These are phyloP conservation scores for Amorphotheca resinae DNA, from an alignment of 495 filamentous ascomycete species.

Conservation along the genomic window DNA sequence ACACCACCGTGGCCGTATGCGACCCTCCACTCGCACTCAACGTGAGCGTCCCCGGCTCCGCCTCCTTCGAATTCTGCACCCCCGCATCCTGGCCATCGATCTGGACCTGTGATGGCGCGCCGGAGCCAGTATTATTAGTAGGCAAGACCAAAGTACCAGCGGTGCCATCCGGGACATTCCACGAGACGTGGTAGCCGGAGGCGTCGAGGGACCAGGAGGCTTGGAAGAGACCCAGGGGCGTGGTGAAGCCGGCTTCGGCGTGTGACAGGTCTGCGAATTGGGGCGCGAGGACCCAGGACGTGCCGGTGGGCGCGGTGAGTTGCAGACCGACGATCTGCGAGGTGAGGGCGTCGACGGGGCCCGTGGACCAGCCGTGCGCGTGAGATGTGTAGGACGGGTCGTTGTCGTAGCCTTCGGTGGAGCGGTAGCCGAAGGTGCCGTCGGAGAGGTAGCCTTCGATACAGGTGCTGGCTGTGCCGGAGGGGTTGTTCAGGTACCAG, in stretches of 20 bases:
- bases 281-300: constrained; percentile 42
- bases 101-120: not conserved
- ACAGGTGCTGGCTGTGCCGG: constrained; percentile 49
- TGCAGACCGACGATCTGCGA: constrained; percentile 47
- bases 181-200: constrained; percentile 13
- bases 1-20: not conserved
- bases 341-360: constrained; percentile 45
- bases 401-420: constrained; percentile 33
- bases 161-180: constrained; percentile 20
- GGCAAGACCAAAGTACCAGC: constrained; percentile 19
- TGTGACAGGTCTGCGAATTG: constrained; percentile 42
- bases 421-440: constrained; percentile 46
- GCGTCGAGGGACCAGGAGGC: constrained; percentile 18
- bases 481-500: constrained; percentile 47
- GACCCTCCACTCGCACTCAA: not conserved
- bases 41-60: not conserved
- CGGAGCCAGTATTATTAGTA: constrained; percentile 16
- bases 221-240: constrained; percentile 38
- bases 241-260: constrained; percentile 47
- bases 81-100: not conserved
- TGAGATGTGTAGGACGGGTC: constrained; percentile 46
- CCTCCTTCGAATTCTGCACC: not conserved
- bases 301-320: constrained; percentile 35
- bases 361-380: constrained; percentile 44
- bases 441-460: constrained; percentile 49